Conservation (phyloP, 345 rosid genomes). For the Hypericum perforatum region DNA sequence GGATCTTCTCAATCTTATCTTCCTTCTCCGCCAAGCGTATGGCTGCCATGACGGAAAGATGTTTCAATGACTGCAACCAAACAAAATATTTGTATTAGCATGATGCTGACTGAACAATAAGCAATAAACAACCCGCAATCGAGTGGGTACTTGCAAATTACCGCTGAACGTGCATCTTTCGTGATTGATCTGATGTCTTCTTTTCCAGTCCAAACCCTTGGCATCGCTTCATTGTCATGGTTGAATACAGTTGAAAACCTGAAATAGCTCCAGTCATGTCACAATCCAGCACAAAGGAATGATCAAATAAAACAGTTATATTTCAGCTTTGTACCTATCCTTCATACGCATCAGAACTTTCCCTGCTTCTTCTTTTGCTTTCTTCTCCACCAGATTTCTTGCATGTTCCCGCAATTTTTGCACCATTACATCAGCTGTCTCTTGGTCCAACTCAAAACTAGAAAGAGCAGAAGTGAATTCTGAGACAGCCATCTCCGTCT, state of each 20-base stretch:
- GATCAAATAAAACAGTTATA: not conserved
- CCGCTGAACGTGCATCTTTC: slow-evolving; percentile 57
- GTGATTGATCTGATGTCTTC: slow-evolving; percentile 57
- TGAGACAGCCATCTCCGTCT: slow-evolving; percentile 41
- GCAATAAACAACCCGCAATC: not conserved
- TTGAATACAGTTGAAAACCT: slow-evolving; percentile 63
- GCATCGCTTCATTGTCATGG: slow-evolving; percentile 60
- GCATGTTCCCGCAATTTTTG: slow-evolving; percentile 41
- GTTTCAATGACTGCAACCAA: slow-evolving; percentile 42
- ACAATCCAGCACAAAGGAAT: slow-evolving; percentile 11
- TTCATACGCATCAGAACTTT: slow-evolving; percentile 65
- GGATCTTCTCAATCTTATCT: slow-evolving; percentile 42
- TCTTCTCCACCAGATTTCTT: slow-evolving; percentile 50
- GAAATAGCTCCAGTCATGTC: slow-evolving; percentile 15
- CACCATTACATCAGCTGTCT: slow-evolving; percentile 31
- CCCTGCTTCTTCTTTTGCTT: slow-evolving; percentile 66
- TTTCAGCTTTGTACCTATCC: slow-evolving; percentile 36
- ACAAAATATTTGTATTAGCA: slow-evolving; percentile 12
- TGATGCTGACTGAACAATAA: slow-evolving; percentile 8
- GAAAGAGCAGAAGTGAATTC: slow-evolving; percentile 36
- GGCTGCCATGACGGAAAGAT: slow-evolving; percentile 53
- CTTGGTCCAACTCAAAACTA: slow-evolving; percentile 50
- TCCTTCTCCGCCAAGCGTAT: slow-evolving; percentile 61
- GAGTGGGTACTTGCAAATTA: slow-evolving; percentile 22
- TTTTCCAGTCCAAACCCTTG: slow-evolving; percentile 68